Evolutionary conservation across 2,329 filamentous ascomycete genomes (phyloP).

Genomic region (Elsinoe necatrix): DNA sequence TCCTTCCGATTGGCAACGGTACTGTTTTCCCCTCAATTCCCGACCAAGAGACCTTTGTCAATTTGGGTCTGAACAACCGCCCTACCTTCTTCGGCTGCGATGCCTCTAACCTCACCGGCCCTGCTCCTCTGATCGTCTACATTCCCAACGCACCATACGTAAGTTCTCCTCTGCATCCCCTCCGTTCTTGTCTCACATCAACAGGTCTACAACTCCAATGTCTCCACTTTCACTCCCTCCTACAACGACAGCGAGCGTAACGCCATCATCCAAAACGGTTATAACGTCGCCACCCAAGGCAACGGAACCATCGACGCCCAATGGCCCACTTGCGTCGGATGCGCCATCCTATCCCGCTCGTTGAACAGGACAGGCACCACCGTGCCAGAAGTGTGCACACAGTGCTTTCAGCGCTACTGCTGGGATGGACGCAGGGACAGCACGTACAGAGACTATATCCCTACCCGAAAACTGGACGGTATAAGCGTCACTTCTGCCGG

Average conservation of each 20-base stretch:
- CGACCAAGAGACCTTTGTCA: conserved; percentile 68
- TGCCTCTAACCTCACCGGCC: conserved; percentile 51
- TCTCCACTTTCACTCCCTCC: conserved; percentile 62
- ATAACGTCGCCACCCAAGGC: conserved; percentile 70
- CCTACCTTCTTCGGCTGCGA: conserved; percentile 79
- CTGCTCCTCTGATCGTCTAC: conserved; percentile 71
- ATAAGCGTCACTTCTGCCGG: conserved; percentile 7
- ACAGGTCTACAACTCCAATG: conserved; percentile 68
- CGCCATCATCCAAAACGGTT: conserved; percentile 77
- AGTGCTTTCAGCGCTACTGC: conserved; percentile 78
- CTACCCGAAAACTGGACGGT: conserved; percentile 12
- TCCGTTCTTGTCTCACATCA: neutral
- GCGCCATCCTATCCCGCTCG: conserved; percentile 72
- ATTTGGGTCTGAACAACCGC: conserved; percentile 62
- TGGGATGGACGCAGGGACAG: conserved; percentile 70
- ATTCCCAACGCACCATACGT: conserved; percentile 64
- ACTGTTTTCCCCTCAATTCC: conserved; percentile 66
- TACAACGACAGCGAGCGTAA: conserved; percentile 63
- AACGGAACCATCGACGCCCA: conserved; percentile 65
- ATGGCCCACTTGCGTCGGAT: conserved; percentile 81
- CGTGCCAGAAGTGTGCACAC: conserved; percentile 61
- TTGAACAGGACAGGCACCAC: conserved; percentile 60
- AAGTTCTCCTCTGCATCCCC: conserved; percentile 19
- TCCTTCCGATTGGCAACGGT: conserved; percentile 52
- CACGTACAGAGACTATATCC: conserved; percentile 22